Evolutionary conservation across 345 rosid species (phyloP), one percentile per base, ranked within the genome.

Genomic region (Aurinia saxatilis): DNA sequence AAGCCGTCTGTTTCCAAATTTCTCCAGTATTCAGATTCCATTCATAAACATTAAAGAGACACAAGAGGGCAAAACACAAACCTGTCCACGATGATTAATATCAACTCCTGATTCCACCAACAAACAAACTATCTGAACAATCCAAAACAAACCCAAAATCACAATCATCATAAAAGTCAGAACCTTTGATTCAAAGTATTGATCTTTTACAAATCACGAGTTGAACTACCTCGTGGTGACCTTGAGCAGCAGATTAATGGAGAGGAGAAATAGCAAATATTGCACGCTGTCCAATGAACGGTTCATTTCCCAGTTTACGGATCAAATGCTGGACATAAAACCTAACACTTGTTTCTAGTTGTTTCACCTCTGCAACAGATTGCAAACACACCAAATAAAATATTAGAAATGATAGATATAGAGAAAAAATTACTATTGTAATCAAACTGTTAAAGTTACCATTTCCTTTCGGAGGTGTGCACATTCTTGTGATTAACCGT

Each of bases 1-100:
- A 74, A 69, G 99, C 96, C 44, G 96, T 93, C 99, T 92, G 85
- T 51, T 61, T 42, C 37, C 64, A 60, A n/a, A n/a, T n/a, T n/a
- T n/a, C n/a, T n/a, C n/a, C n/a, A 64, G 5, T 19, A 16, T 63
- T n/a, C 54, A 56, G 51, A 55, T 11, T 23, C 7, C 31, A 35
- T 5, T 34, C 36, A 21, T 13, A 45, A 39, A 57, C 53, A 55
- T 21, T 2, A 54, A 13, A 50, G 6, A 42, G 37, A 14, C 8
- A 61, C n/a, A n/a, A n/a, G n/a, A n/a, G n/a, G n/a, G n/a, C n/a
- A n/a, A n/a, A n/a, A n/a, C 6, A 14, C 1, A 50, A 80, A 92
- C 99, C 97, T 93, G 99, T 58, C 99, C 99, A 18, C 99, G 93
- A 66, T 93, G 84, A 77, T 92, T 92, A 60, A 92, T 90, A 75